These are phyloP conservation scores for Salvia sclarea DNA, from an alignment of 305 asterid species.

Conservation along the genomic window DNA sequence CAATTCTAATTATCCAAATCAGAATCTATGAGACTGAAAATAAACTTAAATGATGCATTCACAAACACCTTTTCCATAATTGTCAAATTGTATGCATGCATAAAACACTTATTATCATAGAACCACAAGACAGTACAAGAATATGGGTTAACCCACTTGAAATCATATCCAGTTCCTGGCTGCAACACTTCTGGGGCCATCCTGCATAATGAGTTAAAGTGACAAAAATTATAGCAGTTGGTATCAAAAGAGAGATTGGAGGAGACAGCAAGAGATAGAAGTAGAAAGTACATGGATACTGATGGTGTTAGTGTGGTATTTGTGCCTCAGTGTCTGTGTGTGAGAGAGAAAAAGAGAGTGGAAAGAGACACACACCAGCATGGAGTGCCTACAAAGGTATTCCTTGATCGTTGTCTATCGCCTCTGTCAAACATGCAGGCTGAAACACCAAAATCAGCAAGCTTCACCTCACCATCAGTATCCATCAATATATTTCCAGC, in stretches of 20 bases:
- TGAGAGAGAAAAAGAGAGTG: background rate
- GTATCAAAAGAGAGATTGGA: slow-evolving; percentile 1
- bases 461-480: slow-evolving; percentile 85
- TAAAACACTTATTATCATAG: slow-evolving; percentile 25
- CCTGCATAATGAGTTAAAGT: slow-evolving; percentile 49
- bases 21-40: slow-evolving; percentile 10
- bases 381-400: slow-evolving; percentile 99
- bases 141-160: slow-evolving; percentile 67
- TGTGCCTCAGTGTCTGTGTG: background rate
- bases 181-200: slow-evolving; percentile 99
- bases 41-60: slow-evolving; percentile 29
- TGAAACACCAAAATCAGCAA: slow-evolving; percentile 98
- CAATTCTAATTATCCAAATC: slow-evolving; percentile 5
- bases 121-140: slow-evolving; percentile 27
- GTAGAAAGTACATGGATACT: background rate
- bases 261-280: background rate
- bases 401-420: slow-evolving; percentile 95
- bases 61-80: slow-evolving; percentile 25
- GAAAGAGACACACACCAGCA: slow-evolving; percentile 70
- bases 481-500: slow-evolving; percentile 96
- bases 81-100: slow-evolving; percentile 27
- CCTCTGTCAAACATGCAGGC: slow-evolving; percentile 96
- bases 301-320: background rate
- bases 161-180: slow-evolving; percentile 98
- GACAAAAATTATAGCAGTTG: slow-evolving; percentile 24